These are phyloP conservation scores for Pythium dissimile DNA, from an alignment of 352 stramenopile genomes.

Conservation along the genomic window DNA sequence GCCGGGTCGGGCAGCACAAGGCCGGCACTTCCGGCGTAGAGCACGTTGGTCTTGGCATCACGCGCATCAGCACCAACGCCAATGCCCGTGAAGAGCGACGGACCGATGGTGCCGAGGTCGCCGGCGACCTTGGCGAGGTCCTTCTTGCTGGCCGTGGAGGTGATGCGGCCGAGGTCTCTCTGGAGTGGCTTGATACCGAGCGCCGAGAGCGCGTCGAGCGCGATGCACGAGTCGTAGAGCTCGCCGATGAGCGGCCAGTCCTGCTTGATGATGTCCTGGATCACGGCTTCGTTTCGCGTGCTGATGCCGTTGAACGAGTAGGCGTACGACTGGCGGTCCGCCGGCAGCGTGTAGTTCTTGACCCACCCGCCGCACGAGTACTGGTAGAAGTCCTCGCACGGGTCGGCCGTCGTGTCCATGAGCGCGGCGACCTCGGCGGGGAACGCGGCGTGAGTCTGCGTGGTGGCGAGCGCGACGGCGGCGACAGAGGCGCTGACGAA, in stretches of 20 bases:
- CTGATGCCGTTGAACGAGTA: conserved; percentile 25
- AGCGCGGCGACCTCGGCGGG: conserved; percentile 11
- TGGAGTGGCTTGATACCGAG: conserved; percentile 15
- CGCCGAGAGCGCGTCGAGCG: conserved; percentile 1
- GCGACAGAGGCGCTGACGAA: conserved; percentile 7
- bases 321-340: conserved; percentile 17
- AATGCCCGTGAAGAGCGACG: conserved; percentile 68
- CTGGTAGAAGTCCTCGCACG: conserved; percentile 29
- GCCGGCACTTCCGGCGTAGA: conserved; percentile 63
- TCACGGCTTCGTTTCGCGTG: conserved; percentile 20
- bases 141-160: conserved; percentile 4
- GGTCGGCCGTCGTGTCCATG: conserved; percentile 23
- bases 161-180: conserved; percentile 1
- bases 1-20: conserved; percentile 76
- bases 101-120: conserved; percentile 18
- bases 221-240: conserved; percentile 22
- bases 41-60: conserved; percentile 65
- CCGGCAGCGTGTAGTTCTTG: conserved; percentile 22
- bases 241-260: conserved; percentile 28
- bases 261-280: conserved; percentile 25
- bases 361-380: conserved; percentile 29
- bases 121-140: conserved; percentile 20
- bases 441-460: conserved; percentile 5
- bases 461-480: neutral
- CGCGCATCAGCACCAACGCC: conserved; percentile 56